Base-by-base conservation (phyloP, 2,329 filamentous ascomycete species). In the Claviceps arundinis region DNA sequence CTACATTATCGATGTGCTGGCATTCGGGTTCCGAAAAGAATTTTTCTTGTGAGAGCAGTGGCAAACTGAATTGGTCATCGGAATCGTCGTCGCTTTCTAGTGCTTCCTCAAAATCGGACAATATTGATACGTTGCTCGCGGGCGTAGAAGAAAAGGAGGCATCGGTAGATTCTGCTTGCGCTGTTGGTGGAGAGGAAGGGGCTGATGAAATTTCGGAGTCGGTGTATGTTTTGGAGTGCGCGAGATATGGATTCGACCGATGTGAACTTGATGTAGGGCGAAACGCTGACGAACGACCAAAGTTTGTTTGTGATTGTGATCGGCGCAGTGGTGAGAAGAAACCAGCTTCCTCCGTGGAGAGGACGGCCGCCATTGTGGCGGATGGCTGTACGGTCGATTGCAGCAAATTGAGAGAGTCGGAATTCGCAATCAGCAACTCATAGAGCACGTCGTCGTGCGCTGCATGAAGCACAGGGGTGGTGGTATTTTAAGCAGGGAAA, bases 91-190 rank as follows among this genome's bases (percentile, higher is more conserved):
- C 69, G 46, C 74, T 67, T 43, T 70, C 64, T 51, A 77, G 66
- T 13, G 60, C 54, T 45, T 75, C 73, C 49, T 81, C 77, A 59
- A 71, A 76, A 54, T 78, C 76, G 47, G 75, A 78, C 51, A 78
- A 75, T 51, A 85, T 67, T 13, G 81, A 85, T 51, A 83, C 67
- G 58, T 77, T 84, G 59, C 80, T 82, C 17, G 77, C 75, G 4
- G 81, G 77, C 3, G 81, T 85, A 2, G 82, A 84, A 24, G 74
- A 72, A 62, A 75, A 78, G 2, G 81, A 83, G 4, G 75, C 73
- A 52, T 75, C 70, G 22, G 69, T 81, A 63, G 69, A 78, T 56
- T 79, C 77, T 51, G 69, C 69, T 52, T 74, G 73, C 38, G 73
- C 56, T 14, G 73, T 73, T 50, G 70, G 71, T 26, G 80, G 78